phyloP scores from a whole-genome alignment of 306 rosid species.

The Cicer chorassanicum region DNA sequence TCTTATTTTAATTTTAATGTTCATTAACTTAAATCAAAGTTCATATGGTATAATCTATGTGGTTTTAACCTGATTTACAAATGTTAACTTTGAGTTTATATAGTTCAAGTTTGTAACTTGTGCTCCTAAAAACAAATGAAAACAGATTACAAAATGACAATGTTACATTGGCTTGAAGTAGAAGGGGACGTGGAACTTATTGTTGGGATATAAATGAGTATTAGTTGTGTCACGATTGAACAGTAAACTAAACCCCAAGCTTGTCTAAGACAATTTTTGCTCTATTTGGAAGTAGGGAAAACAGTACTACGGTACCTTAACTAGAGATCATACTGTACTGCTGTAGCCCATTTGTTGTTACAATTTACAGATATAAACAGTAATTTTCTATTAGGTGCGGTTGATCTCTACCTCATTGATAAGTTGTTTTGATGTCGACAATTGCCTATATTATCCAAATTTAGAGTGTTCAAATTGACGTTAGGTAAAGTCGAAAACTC shows the following conservation, averaged over 20 bases:
- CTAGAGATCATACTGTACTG: not conserved
- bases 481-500: no score
- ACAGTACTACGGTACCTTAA: not conserved
- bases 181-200: not conserved
- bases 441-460: no score
- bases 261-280: not conserved
- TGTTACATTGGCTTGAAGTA: not conserved
- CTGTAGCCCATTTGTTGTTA: not conserved
- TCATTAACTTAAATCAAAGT: not conserved
- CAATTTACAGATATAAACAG: no score
- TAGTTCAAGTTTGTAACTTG: constrained; percentile 5
- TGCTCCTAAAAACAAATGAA: not conserved
- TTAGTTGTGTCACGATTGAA: not conserved
- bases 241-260: not conserved
- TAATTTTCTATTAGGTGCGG: no score
- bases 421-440: no score
- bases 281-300: not conserved
- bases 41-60: not conserved
- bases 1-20: no score
- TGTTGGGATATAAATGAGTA: not conserved
- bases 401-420: no score
- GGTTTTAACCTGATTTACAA: not conserved
- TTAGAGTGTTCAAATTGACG: no score
- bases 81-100: not conserved
- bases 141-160: not conserved